Evolutionary conservation across 352 stramenopile species (phyloP).

Genomic region (Phytophthora citricola): DNA sequence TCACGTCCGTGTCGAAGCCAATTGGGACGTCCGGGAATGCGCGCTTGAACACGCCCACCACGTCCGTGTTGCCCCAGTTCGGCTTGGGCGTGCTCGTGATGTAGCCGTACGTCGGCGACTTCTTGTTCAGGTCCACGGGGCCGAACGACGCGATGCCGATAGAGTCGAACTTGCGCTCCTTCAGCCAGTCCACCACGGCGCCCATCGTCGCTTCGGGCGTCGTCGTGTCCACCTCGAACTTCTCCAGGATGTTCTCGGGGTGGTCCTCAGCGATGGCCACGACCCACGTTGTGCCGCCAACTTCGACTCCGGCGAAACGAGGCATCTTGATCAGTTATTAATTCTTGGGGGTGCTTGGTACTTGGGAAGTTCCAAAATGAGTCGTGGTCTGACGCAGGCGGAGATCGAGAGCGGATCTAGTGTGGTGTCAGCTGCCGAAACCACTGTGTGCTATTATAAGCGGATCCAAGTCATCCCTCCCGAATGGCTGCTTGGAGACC

Average conservation of each 20-base stretch:
- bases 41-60: too few relatives aligned
- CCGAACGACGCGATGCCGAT: constrained; percentile 96
- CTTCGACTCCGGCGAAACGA: constrained; percentile 83
- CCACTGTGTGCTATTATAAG: not conserved
- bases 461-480: constrained; percentile 14
- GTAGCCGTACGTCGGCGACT: constrained; percentile 91
- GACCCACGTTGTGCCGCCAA: constrained; percentile 96
- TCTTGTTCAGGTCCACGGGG: constrained; percentile 88
- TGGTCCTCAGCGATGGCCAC: constrained; percentile 91
- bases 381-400: not conserved
- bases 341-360: constrained; percentile 9
- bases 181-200: constrained; percentile 83
- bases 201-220: constrained; percentile 87
- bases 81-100: constrained; percentile 96
- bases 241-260: constrained; percentile 89
- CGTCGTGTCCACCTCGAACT: constrained; percentile 86
- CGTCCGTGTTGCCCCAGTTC: constrained; percentile 76
- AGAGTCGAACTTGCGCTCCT: constrained; percentile 77
- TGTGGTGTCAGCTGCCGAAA: constrained; percentile 2
- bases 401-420: not conserved
- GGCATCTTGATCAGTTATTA: constrained; percentile 29
- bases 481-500: constrained; percentile 15
- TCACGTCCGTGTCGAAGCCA: too few relatives aligned
- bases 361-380: constrained; percentile 26
- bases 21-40: too few relatives aligned